A percentile compares a stretch with the other conserved stretches of the same genome.
phyloP scores from a whole-genome alignment of 257 asterid genomes.

The Echium plantagineum region DNA sequence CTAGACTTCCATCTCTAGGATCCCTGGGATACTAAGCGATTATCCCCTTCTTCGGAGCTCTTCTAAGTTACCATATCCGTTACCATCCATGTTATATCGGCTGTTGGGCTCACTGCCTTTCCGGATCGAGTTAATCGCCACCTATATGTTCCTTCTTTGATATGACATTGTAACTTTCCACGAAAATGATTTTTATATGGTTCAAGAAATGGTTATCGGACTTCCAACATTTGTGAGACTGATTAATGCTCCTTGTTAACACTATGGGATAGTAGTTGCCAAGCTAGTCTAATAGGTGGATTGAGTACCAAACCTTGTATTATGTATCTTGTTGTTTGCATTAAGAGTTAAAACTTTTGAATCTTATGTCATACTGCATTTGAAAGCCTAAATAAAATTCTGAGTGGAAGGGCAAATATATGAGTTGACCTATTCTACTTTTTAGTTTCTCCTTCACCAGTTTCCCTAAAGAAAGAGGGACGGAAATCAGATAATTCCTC shows the following conservation, averaged over 20 bases:
- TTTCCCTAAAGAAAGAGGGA: no score
- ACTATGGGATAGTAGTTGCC: neutral
- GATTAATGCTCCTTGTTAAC: neutral
- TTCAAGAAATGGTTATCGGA: neutral
- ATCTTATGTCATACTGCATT: neutral
- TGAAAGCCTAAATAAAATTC: no score
- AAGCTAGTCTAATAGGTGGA: neutral
- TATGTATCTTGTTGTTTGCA: neutral
- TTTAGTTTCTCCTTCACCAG: no score
- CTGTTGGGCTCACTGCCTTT: neutral
- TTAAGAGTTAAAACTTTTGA: neutral
- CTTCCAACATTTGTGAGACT: neutral
- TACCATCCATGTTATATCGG: neutral
- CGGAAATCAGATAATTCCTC: no score
- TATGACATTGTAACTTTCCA: neutral
- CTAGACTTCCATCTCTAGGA: constrained; percentile 62
- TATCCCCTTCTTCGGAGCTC: neutral
- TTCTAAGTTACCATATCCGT: no score
- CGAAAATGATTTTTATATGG: neutral
- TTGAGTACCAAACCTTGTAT: neutral
- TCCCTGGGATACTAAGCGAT: constrained; percentile 50
- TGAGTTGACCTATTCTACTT: no score
- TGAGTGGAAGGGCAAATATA: no score
- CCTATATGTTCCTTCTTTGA: neutral
- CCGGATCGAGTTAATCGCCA: neutral